These are phyloP conservation scores for Filobasidium uniguttulatum DNA, from an alignment of 1,284 basidiomycete species.

Conservation along the genomic window DNA sequence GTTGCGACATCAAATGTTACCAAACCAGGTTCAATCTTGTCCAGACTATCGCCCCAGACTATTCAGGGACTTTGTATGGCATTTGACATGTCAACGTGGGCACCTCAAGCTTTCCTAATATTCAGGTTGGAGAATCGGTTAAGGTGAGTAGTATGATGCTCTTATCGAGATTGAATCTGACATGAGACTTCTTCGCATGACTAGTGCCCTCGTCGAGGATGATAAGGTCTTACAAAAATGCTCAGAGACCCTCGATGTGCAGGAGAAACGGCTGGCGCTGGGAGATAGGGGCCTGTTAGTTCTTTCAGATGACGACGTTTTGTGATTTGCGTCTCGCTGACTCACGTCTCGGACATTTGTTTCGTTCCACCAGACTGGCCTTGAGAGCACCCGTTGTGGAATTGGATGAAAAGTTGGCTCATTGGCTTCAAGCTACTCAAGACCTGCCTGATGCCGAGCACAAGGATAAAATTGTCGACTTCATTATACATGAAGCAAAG, in stretches of 20 bases:
- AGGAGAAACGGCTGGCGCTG: slow-evolving; percentile 14
- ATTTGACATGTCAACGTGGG: slow-evolving; percentile 11
- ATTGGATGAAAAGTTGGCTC: slow-evolving; percentile 3
- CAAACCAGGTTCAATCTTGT: background rate
- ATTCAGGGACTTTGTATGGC: slow-evolving; percentile 11
- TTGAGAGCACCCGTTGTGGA: slow-evolving; percentile 7
- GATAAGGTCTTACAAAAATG: slow-evolving; percentile 8
- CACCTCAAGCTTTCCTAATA: slow-evolving; percentile 8
- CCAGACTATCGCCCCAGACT: slow-evolving; percentile 1
- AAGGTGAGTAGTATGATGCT: slow-evolving; percentile 1
- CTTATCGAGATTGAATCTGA: background rate
- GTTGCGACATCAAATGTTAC: background rate
- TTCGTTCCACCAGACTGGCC: slow-evolving; percentile 8
- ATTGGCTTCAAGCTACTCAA: slow-evolving; percentile 2
- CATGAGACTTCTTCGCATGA: background rate
- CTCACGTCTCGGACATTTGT: no score
- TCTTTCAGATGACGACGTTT: no score
- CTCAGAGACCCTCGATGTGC: slow-evolving; percentile 4
- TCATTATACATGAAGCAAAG: background rate
- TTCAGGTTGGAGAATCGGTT: slow-evolving; percentile 8
- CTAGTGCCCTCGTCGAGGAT: background rate
- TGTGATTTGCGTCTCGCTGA: no score
- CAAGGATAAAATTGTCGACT: background rate
- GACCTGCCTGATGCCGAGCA: background rate
- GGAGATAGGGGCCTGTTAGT: slow-evolving; percentile 14